Base-by-base conservation (phyloP, 768 basidiomycete genomes). In the Tubosaeta sp. region DNA sequence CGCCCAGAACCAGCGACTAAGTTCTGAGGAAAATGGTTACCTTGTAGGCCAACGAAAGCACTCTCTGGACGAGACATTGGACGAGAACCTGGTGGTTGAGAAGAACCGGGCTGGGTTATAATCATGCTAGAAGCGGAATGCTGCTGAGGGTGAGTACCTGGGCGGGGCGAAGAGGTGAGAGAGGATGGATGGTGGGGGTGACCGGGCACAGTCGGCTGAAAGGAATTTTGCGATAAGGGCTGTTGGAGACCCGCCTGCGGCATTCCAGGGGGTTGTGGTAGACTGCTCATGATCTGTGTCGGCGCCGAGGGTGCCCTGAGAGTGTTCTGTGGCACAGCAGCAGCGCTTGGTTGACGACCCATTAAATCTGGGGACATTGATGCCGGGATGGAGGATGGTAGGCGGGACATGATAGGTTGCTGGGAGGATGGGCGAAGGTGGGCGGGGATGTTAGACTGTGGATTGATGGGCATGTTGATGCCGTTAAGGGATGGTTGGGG, bases 281-380 rank as follows among this genome's bases (percentile, higher is more conserved):
- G 62, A 55, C 68, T 71, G 53, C 68, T 72, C 77, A 85, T 81
- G 36, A 81, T 68, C 58, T 73, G 77, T 29, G 73, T 63, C 55
- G 71, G 72, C 9, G 74, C 65, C 6, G 81, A 73, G 25, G 71
- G 59, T 10, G 77, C 60, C 40, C 82, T 75, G 46, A 68, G 62
- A 56, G 70, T 54, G 59, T 72, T 72, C 55, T 73, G 75, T 34
- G 73, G 71, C 59, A 78, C 72, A 10, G 69, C 70, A 14, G 61
- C 34, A 49, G 71, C 66, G 59, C 70, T 64, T 45, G 65, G 64
- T 60, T 74, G 75, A 49, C 73, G 69, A 44, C 64, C 71, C 63
- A 76, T 71, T 54, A 76, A 69, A 34, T 78, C 76, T 43, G 73
- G 70, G 44, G 73, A 69, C 57, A 75, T 74, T 57, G 72, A 73